Evolutionary conservation across 257 asterid species (phyloP).

Genomic region (Nicotiana attenuata): DNA sequence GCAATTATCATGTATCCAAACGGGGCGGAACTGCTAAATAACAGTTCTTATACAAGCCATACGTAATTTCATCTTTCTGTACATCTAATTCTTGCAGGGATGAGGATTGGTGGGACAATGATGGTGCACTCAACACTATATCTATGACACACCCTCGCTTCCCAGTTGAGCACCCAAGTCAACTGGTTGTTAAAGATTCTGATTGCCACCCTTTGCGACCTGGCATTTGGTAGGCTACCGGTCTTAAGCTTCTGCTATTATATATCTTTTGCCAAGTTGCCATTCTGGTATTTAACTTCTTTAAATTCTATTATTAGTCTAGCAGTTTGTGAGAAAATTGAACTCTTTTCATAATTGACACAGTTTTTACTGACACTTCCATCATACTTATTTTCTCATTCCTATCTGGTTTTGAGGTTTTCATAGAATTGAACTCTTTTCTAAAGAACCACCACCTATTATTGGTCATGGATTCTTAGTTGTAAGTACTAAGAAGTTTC

Average conservation of each 20-base stretch:
- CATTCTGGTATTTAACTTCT: neutral
- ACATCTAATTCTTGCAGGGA: conserved; percentile 42
- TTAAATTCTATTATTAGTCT: neutral
- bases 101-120: conserved; percentile 99
- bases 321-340: too few species aligned
- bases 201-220: conserved; percentile 86
- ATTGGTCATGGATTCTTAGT: neutral
- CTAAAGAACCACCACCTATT: neutral
- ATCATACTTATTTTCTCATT: neutral
- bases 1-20: neutral
- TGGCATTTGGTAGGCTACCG: conserved; percentile 73
- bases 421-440: neutral
- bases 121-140: conserved; percentile 94
- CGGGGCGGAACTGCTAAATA: neutral
- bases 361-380: neutral
- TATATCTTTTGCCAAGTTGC: neutral
- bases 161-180: conserved; percentile 79
- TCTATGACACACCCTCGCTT: conserved; percentile 98
- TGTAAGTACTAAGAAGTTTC: neutral
- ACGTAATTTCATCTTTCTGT: neutral
- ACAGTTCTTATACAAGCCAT: neutral
- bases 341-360: too few species aligned
- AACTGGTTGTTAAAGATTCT: conserved; percentile 58
- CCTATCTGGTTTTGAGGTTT: neutral
- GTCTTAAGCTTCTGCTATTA: neutral